A percentile compares a stretch with the other conserved stretches of the same genome.
Evolutionary conservation across 805 yeast species (phyloP).

Genomic region (Wickerhamiella azymoides): DNA sequence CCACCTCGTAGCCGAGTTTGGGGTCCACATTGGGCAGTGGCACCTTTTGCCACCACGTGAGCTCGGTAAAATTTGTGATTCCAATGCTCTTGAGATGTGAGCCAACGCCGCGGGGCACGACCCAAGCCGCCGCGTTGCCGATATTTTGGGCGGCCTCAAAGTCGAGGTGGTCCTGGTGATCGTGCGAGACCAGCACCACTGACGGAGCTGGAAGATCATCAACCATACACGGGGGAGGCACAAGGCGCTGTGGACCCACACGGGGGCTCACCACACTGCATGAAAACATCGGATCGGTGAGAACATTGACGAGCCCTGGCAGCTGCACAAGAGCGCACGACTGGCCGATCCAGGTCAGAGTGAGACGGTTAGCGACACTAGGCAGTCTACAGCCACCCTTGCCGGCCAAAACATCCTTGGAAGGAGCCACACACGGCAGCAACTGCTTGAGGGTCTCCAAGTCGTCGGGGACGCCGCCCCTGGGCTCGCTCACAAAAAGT

Average conservation of each 20-base stretch:
- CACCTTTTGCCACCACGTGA: constrained; percentile 85
- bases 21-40: constrained; percentile 28
- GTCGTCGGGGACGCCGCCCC: constrained; percentile 46
- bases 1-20: constrained; percentile 52
- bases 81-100: constrained; percentile 45
- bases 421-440: constrained; percentile 51
- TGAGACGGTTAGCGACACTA: constrained; percentile 29
- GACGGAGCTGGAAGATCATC: constrained; percentile 55
- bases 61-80: constrained; percentile 48
- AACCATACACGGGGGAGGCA: constrained; percentile 56
- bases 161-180: constrained; percentile 92
- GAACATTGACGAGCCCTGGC: constrained; percentile 35
- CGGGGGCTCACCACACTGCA: constrained; percentile 46
- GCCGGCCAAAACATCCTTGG: constrained; percentile 24
- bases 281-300: constrained; percentile 76
- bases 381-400: constrained; percentile 8
- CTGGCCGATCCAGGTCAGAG: constrained; percentile 89
- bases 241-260: constrained; percentile 75
- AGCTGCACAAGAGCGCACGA: constrained; percentile 67
- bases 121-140: constrained; percentile 61
- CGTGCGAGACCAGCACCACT: constrained; percentile 72
- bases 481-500: constrained; percentile 42
- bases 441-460: constrained; percentile 35
- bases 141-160: constrained; percentile 36
- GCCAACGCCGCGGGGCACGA: constrained; percentile 73